These are phyloP conservation scores for Mycena chlorophos DNA, from an alignment of 768 basidiomycete genomes.

Conservation along the genomic window DNA sequence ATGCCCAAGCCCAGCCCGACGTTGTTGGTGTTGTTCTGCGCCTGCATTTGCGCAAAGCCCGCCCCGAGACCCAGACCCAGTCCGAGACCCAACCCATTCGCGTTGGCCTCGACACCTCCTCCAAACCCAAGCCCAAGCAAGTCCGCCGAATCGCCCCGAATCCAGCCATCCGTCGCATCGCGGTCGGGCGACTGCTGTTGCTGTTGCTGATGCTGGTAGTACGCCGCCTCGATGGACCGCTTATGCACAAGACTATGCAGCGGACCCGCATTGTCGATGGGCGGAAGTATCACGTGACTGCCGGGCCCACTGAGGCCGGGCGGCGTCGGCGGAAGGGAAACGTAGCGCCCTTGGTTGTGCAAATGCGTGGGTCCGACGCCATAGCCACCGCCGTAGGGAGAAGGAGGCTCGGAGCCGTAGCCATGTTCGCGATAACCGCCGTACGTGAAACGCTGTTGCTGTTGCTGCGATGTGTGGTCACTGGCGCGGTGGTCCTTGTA, in stretches of 20 bases:
- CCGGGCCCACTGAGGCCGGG: too few relatives aligned
- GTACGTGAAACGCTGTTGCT: slow-evolving; percentile 2
- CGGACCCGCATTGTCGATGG: not conserved
- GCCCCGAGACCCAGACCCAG: slow-evolving; percentile 7
- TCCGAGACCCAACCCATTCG: slow-evolving; percentile 2
- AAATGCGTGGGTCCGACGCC: not conserved
- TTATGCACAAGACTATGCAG: not conserved
- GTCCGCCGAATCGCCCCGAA: not conserved
- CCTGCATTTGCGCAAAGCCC: not conserved
- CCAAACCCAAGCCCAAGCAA: not conserved
- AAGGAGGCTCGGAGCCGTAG: not conserved
- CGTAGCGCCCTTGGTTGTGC: not conserved
- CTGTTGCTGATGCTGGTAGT: not conserved
- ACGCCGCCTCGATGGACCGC: not conserved
- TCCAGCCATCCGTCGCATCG: slow-evolving; percentile 1
- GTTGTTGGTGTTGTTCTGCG: too few relatives aligned
- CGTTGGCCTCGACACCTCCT: too few relatives aligned
- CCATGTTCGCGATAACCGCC: not conserved
- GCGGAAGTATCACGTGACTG: too few relatives aligned
- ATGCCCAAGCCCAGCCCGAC: not conserved
- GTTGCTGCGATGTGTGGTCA: too few relatives aligned
- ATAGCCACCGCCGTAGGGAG: not conserved
- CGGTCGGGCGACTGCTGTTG: not conserved
- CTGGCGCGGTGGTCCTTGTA: not conserved
- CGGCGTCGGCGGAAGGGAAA: slow-evolving; percentile 25